Evolutionary conservation across 495 filamentous ascomycete species (phyloP).

Genomic region (Hyaloscypha hepaticicola): DNA sequence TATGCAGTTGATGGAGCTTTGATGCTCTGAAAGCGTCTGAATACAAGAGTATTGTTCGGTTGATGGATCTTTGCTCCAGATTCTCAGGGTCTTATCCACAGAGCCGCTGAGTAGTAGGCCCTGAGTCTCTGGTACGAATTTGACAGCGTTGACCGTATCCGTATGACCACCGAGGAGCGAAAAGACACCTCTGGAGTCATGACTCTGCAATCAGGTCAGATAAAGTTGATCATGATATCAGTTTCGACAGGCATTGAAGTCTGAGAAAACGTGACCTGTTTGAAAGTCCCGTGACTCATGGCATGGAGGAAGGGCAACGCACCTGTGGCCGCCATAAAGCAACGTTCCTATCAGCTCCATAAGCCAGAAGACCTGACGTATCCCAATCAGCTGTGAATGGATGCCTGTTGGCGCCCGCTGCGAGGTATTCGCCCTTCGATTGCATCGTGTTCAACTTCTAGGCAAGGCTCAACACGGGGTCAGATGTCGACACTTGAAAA

Average conservation of each 20-base stretch:
- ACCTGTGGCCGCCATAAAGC: conserved; percentile 86
- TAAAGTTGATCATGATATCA: conserved; percentile 3
- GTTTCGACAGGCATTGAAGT: neutral
- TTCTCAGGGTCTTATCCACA: conserved; percentile 71
- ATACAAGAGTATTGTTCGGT: conserved; percentile 37
- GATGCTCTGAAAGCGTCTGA: conserved; percentile 59
- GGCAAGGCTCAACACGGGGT: neutral
- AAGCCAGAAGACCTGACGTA: conserved; percentile 68
- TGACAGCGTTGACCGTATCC: conserved; percentile 79
- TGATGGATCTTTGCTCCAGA: conserved; percentile 60
- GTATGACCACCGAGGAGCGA: conserved; percentile 76
- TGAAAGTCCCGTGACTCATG: neutral
- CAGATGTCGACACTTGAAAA: neutral
- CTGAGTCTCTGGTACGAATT: conserved; percentile 60
- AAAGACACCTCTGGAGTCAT: conserved; percentile 52
- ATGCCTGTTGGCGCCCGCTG: conserved; percentile 86
- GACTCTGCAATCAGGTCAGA: conserved; percentile 16
- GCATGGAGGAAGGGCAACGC: conserved; percentile 25
- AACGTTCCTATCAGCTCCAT: conserved; percentile 83
- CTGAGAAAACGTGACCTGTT: neutral
- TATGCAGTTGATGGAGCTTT: conserved; percentile 77
- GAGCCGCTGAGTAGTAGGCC: conserved; percentile 71
- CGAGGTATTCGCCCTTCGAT: conserved; percentile 55
- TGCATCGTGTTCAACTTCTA: conserved; percentile 20
- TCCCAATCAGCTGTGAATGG: conserved; percentile 91